phyloP scores from a whole-genome alignment of 352 stramenopile species.

The Globisporangium splendens region DNA sequence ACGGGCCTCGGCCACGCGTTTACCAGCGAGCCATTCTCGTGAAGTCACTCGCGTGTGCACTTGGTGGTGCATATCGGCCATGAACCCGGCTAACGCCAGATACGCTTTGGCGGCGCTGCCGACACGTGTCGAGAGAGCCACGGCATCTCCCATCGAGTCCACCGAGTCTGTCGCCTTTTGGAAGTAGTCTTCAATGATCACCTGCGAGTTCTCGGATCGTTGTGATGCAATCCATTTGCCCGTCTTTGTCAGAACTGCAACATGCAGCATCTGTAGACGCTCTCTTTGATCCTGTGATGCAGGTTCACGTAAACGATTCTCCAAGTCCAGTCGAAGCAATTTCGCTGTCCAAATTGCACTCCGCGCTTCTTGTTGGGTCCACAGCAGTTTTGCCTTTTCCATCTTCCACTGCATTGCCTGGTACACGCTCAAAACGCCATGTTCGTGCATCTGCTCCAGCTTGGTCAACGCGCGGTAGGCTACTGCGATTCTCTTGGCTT shows the following conservation, averaged over 20 bases:
- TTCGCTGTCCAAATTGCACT: slow-evolving; percentile 78
- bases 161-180: slow-evolving; percentile 75
- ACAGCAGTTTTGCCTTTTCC: slow-evolving; percentile 76
- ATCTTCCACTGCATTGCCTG: slow-evolving; percentile 63
- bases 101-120: slow-evolving; percentile 69
- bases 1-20: slow-evolving; percentile 67
- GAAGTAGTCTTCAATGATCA: slow-evolving; percentile 93
- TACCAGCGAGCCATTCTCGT: slow-evolving; percentile 86
- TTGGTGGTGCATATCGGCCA: slow-evolving; percentile 91
- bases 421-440: slow-evolving; percentile 26
- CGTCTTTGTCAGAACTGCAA: slow-evolving; percentile 69
- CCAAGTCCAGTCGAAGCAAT: slow-evolving; percentile 42
- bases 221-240: slow-evolving; percentile 93
- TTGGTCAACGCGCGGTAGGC: slow-evolving; percentile 61
- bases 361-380: slow-evolving; percentile 62
- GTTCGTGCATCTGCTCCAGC: slow-evolving; percentile 49
- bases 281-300: slow-evolving; percentile 10
- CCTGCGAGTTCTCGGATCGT: slow-evolving; percentile 87
- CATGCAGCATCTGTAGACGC: slow-evolving; percentile 48
- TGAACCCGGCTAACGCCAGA: slow-evolving; percentile 88
- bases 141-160: slow-evolving; percentile 28
- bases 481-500: slow-evolving; percentile 60
- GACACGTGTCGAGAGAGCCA: slow-evolving; percentile 31
- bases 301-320: slow-evolving; percentile 20
- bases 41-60: slow-evolving; percentile 82